A percentile compares a stretch with the other conserved stretches of the same genome.
Evolutionary conservation across 768 basidiomycete genomes (phyloP).

Genomic region (Krasilnikovozyma curviuscula): DNA sequence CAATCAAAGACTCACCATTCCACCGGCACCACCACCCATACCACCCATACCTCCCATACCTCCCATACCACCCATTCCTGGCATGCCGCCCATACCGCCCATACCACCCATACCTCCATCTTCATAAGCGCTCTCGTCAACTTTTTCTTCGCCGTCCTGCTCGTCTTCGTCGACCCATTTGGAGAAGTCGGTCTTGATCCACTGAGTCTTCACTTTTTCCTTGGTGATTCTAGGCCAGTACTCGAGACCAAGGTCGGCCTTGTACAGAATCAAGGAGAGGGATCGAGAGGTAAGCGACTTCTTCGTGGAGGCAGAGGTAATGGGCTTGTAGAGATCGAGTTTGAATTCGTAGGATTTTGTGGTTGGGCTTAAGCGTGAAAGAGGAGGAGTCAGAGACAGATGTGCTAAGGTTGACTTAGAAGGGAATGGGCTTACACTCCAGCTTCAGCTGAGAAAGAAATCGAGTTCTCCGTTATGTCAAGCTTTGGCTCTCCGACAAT

Average conservation of each 20-base stretch:
- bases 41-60: conserved; percentile 12
- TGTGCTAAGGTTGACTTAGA: neutral
- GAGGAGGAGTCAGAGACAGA: neutral
- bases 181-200: conserved; percentile 82
- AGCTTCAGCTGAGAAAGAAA: conserved; percentile 27
- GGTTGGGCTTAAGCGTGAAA: neutral
- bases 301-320: conserved; percentile 27
- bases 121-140: neutral
- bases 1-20: conserved; percentile 4
- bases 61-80: conserved; percentile 20
- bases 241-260: conserved; percentile 53
- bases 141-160: conserved; percentile 35
- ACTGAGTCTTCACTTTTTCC: conserved; percentile 57
- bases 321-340: conserved; percentile 44
- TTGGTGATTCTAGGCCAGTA: conserved; percentile 90
- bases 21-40: conserved; percentile 16
- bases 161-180: conserved; percentile 98
- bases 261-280: conserved; percentile 49
- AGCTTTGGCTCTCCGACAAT: conserved; percentile 23
- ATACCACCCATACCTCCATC: conserved; percentile 5
- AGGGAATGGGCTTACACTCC: conserved; percentile 19
- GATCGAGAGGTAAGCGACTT: conserved; percentile 48
- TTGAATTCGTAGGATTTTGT: conserved; percentile 50
- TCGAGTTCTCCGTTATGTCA: conserved; percentile 23
- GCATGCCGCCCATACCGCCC: conserved; percentile 12